Evolutionary conservation across 2,329 filamentous ascomycete species (phyloP), one percentile per base, ranked within the genome.

Genomic region (Periconia digitata): DNA sequence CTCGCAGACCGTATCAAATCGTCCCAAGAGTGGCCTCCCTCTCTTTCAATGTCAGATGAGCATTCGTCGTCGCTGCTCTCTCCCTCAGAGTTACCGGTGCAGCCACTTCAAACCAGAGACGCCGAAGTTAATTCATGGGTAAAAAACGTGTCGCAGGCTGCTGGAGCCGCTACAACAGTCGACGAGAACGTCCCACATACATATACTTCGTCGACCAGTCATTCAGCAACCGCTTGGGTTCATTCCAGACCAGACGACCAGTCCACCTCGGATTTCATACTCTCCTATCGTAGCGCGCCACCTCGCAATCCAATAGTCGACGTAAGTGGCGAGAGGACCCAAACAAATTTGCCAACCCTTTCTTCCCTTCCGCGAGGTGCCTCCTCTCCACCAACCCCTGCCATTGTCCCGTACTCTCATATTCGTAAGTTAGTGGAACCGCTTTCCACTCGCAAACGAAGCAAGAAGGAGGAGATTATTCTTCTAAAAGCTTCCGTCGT

Each of bases 401-500:
- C 51, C 8, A 44, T 41, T 6, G 46, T 50, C 18, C 47, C 60
- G 6, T 51, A 54, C 27, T 50, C 63, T 27, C 63, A 66, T 27
- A 62, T 69, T 23, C 68, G 63, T 35, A 57, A 64, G 37, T 62
- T 78, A 29, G 71, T 66, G 38, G 76, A 78, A 53, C 81, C 81
- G 2, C 52, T 70, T 3, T 84, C 82, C 20, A 79, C 74, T 8
- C 80, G 88, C 44, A 76, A 80, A 47, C 76, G 88, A 13, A 80
- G 89, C 2, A 87, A 80, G 4, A 78, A 79, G 15, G 91, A 96
- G 70, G 80, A 91, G 62, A 85, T 88, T 23, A 85, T 96, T 43
- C 72, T 97, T 8, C 76, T 89, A 1, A 85, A 86, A 63, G 85
- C 86, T 3, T 94, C 92, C 4, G 86, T 84, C 46, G 78, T 99